Conservation (phyloP, 1,139 yeast species). For the Magnusiomyces magnusii region DNA sequence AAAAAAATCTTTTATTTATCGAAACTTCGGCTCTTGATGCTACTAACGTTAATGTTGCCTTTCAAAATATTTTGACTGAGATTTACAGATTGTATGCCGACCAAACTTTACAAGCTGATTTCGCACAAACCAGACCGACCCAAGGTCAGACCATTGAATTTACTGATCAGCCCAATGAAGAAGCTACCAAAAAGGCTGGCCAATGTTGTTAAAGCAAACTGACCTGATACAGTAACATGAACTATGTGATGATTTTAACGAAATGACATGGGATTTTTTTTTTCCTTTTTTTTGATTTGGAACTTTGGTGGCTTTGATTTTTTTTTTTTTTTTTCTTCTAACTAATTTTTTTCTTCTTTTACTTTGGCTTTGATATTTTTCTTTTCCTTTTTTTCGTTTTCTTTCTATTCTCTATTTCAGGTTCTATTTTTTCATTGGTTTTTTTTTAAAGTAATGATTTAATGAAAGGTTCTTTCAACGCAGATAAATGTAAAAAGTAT, state of each 20-base stretch:
- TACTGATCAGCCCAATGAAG: slow-evolving; percentile 89
- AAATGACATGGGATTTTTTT: no score
- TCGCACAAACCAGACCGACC: slow-evolving; percentile 44
- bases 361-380: no score
- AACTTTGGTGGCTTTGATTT: no score
- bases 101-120: slow-evolving; percentile 37
- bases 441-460: no score
- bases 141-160: slow-evolving; percentile 87
- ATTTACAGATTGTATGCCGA: slow-evolving; percentile 78
- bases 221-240: neutral
- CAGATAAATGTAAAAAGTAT: no score
- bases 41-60: slow-evolving; percentile 90
- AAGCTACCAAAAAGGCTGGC: slow-evolving; percentile 62
- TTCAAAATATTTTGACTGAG: slow-evolving; percentile 84
- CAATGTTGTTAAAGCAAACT: slow-evolving; percentile 33
- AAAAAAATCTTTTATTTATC: slow-evolving; percentile 83
- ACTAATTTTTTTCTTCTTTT: no score
- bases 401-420: no score
- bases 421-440: no score
- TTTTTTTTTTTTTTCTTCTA: no score
- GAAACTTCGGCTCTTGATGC: slow-evolving; percentile 97
- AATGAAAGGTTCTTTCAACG: no score
- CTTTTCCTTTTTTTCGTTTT: no score
- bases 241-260: neutral
- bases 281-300: no score